phyloP scores from a whole-genome alignment of 2,329 filamentous ascomycete genomes.

The Ophiostoma populinum region DNA sequence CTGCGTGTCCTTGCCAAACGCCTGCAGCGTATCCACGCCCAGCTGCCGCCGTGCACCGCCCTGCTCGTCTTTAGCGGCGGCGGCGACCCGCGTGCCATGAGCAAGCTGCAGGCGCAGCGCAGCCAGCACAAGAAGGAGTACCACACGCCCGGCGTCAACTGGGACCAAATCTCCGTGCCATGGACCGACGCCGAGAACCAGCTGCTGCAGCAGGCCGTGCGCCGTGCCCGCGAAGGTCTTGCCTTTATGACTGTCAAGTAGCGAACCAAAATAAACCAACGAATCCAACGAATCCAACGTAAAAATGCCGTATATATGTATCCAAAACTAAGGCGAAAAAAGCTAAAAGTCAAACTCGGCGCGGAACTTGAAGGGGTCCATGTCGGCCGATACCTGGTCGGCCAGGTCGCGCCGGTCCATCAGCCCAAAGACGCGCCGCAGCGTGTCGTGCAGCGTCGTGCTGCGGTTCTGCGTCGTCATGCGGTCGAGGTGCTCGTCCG shows the following conservation, averaged over 20 bases:
- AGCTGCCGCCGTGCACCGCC: slow-evolving; percentile 46
- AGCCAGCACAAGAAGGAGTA: slow-evolving; percentile 46
- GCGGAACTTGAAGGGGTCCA: slow-evolving; percentile 80
- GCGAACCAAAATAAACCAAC: slow-evolving; percentile 21
- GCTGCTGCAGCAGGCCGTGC: slow-evolving; percentile 38
- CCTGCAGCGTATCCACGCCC: slow-evolving; percentile 36
- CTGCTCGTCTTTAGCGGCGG: slow-evolving; percentile 49
- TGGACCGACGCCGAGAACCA: slow-evolving; percentile 54
- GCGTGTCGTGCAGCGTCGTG: slow-evolving; percentile 90
- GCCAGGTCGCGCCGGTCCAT: slow-evolving; percentile 82
- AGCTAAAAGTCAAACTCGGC: slow-evolving; percentile 69
- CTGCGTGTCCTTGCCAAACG: slow-evolving; percentile 29
- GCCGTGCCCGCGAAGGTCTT: slow-evolving; percentile 41
- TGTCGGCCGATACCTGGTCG: slow-evolving; percentile 72
- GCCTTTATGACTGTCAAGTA: slow-evolving; percentile 49
- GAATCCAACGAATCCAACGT: not conserved
- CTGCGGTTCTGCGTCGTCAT: slow-evolving; percentile 93
- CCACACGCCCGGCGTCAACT: slow-evolving; percentile 43
- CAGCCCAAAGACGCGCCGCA: slow-evolving; percentile 86
- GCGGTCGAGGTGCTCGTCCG: slow-evolving; percentile 61
- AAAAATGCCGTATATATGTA: not conserved
- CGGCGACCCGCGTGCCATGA: slow-evolving; percentile 51
- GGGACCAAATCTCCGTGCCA: slow-evolving; percentile 48
- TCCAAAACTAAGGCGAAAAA: not conserved
- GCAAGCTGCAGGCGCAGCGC: slow-evolving; percentile 41